Evolutionary conservation across 2,329 filamentous ascomycete genomes (phyloP), one percentile per base, ranked within the genome.

Genomic region (Alternaria triticina): DNA sequence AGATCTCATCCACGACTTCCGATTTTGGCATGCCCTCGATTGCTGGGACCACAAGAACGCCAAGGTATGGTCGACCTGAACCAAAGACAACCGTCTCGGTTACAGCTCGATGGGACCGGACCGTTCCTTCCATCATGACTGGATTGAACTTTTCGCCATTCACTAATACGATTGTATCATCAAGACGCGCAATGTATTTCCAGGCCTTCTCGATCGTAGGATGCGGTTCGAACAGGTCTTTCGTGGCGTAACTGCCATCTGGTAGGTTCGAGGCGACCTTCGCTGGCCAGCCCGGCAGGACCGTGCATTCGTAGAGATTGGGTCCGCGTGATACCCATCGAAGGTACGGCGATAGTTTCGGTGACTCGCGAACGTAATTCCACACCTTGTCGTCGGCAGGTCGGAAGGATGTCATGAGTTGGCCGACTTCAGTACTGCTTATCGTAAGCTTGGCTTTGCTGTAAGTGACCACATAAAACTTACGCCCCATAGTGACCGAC

Each of bases 391-490:
- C 88, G 1, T 78, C 82, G 2, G 73, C 73, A 0, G 83, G 80
- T 6, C 88, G 81, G 69, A 86, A 85, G 0, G 87, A 88, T 3
- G 86, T 89, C 86, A 89, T 89, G n/a, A 90, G 77, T 70, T 88
- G 86, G 8, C 88, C 88, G 2, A 85, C 86, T 73, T 90, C 88
- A 0, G 88, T 90, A 10, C 83, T 86, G 22, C 66, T 51, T 25
- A 7, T 25, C 20, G 36, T 59, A n/a, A 59, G 57, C 47, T 30
- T 44, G n/a, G 15, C 8, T 36, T 13, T 15, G 23, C 9, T 10
- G 8, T 12, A 25, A 15, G 3, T 25, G 22, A 13, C 6, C 11
- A 8, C 9, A 27, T n/a, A 27, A 13, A 40, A 57, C 45, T 23
- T 63, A 86, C 84, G 86, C 82, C 70, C 87, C 87, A 56, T 88